Conservation (phyloP, 2,329 filamentous ascomycete genomes). For the Ophiostoma novo-ulmi region DNA sequence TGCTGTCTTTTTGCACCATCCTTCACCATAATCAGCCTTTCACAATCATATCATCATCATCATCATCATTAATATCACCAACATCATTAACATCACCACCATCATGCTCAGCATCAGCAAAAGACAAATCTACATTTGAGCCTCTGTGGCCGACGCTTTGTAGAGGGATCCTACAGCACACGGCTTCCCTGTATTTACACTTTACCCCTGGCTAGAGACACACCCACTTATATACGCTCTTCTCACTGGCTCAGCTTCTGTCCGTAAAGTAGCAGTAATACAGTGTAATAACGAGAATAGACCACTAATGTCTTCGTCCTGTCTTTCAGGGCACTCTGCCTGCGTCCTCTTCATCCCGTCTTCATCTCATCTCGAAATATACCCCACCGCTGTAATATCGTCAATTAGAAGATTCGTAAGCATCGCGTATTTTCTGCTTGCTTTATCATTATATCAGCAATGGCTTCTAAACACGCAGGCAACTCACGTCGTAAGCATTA, state of each 20-base stretch:
- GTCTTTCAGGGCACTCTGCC: neutral
- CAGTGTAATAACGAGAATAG: conserved; percentile 2
- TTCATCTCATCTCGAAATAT: neutral
- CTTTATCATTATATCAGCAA: too few species aligned
- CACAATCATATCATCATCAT: neutral
- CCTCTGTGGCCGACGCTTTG: neutral
- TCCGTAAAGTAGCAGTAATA: neutral
- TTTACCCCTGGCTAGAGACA: conserved; percentile 8
- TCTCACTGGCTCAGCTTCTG: neutral
- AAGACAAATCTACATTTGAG: neutral
- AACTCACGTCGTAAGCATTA: too few species aligned
- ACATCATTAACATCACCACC: neutral
- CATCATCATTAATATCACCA: neutral
- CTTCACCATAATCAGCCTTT: neutral
- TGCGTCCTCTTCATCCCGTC: neutral
- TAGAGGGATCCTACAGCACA: neutral
- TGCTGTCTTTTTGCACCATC: neutral
- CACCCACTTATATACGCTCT: neutral
- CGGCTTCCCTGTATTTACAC: neutral
- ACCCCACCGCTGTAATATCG: neutral
- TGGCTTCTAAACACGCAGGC: too few species aligned
- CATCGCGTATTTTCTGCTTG: too few species aligned
- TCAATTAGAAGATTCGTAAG: too few species aligned
- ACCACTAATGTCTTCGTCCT: conserved; percentile 6
- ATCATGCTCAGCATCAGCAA: neutral